phyloP scores from a whole-genome alignment of 768 basidiomycete species.

The Termitomyces sp. region DNA sequence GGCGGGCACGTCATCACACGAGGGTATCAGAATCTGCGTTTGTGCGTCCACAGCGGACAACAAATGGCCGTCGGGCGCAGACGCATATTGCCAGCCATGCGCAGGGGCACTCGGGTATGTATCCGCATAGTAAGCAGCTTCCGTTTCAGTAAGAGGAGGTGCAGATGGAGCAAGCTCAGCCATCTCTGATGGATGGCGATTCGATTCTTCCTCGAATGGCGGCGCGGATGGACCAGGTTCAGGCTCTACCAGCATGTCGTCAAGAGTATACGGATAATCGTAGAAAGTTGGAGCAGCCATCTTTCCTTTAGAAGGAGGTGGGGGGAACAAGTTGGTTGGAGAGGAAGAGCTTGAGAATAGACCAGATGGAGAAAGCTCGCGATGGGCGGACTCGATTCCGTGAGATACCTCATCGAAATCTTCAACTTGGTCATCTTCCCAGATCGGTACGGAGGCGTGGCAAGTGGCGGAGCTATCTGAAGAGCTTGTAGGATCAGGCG shows the following conservation, averaged over 20 bases:
- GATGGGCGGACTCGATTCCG: background rate
- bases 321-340: conserved; percentile 33
- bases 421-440: conserved; percentile 45
- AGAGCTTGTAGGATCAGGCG: conserved; percentile 19
- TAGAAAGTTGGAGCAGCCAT: conserved; percentile 33
- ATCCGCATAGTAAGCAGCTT: conserved; percentile 8
- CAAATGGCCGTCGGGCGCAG: background rate
- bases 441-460: conserved; percentile 44
- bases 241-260: conserved; percentile 26
- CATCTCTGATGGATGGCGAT: conserved; percentile 27
- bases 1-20: background rate
- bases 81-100: conserved; percentile 1
- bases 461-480: conserved; percentile 12
- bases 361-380: conserved; percentile 1
- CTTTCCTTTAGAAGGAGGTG: conserved; percentile 39
- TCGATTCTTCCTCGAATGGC: conserved; percentile 38
- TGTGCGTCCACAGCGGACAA: background rate
- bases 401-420: conserved; percentile 21
- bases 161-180: conserved; percentile 41
- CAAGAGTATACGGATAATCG: conserved; percentile 36
- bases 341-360: conserved; percentile 12
- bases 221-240: conserved; percentile 37
- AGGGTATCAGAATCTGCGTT: conserved; percentile 1
- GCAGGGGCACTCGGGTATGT: conserved; percentile 8
- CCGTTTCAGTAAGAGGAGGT: conserved; percentile 15